Evolutionary conservation across 345 rosid genomes (phyloP).

Genomic region (Toxicodendron radicans): DNA sequence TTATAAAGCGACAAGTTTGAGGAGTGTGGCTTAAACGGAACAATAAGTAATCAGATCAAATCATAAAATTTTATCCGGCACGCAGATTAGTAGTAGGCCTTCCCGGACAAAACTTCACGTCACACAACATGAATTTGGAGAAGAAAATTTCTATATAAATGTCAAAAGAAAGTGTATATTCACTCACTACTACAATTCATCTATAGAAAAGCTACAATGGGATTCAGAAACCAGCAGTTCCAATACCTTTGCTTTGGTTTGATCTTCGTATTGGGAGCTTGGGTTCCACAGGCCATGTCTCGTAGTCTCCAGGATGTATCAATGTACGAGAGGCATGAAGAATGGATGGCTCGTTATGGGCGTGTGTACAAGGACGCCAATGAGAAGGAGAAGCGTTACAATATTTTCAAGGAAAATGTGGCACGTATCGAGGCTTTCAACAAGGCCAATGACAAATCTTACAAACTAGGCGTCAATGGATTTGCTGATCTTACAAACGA

Average conservation of each 20-base stretch:
- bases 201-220: slow-evolving; percentile 5
- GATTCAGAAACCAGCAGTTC: slow-evolving; percentile 8
- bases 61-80: slow-evolving; percentile 4
- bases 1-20: neutral
- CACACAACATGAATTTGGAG: neutral
- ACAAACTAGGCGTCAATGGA: slow-evolving; percentile 45
- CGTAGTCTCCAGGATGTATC: slow-evolving; percentile 21
- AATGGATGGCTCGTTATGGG: slow-evolving; percentile 39
- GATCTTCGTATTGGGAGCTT: slow-evolving; percentile 22
- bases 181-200: neutral
- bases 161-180: neutral
- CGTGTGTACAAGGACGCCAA: slow-evolving; percentile 23
- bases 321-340: slow-evolving; percentile 26
- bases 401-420: slow-evolving; percentile 42
- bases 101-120: neutral
- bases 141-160: slow-evolving; percentile 5
- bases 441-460: slow-evolving; percentile 33
- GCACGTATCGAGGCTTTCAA: slow-evolving; percentile 38
- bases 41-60: neutral
- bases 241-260: slow-evolving; percentile 16
- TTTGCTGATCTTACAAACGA: slow-evolving; percentile 48
- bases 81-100: neutral
- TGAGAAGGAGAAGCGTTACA: slow-evolving; percentile 41
- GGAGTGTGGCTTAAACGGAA: neutral
- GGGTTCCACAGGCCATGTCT: slow-evolving; percentile 16